These are phyloP conservation scores for Monilinia fructigena DNA, from an alignment of 2,329 filamentous ascomycete genomes.

Conservation along the genomic window DNA sequence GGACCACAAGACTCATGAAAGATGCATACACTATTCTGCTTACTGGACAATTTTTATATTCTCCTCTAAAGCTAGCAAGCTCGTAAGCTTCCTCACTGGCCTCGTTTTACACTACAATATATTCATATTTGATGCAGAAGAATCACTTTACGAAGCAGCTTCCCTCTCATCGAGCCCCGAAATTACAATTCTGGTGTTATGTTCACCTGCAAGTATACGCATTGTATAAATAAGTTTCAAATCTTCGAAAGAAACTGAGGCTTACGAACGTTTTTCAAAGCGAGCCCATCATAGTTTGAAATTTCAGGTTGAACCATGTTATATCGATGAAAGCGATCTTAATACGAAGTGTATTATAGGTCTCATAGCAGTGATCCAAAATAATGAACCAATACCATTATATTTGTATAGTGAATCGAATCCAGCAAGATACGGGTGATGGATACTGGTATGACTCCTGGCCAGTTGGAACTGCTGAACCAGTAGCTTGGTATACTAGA, in stretches of 20 bases:
- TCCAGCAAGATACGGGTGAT: too few relatives aligned
- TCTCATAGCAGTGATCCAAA: too few relatives aligned
- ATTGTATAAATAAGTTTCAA: conserved; percentile 41
- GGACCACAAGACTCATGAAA: too few relatives aligned
- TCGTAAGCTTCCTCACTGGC: conserved; percentile 50
- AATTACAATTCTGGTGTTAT: conserved; percentile 51
- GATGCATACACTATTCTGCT: conserved; percentile 54
- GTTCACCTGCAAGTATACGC: conserved; percentile 49
- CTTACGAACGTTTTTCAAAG: background rate
- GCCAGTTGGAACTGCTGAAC: too few relatives aligned
- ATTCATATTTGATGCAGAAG: conserved; percentile 42
- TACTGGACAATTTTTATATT: conserved; percentile 52
- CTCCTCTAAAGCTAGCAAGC: conserved; percentile 42
- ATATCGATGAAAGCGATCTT: too few relatives aligned
- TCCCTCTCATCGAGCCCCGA: conserved; percentile 48
- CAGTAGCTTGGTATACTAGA: too few relatives aligned
- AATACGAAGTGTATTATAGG: too few relatives aligned
- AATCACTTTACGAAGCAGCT: conserved; percentile 52
- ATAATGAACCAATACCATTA: too few relatives aligned
- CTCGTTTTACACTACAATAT: conserved; percentile 57
- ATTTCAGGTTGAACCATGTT: too few relatives aligned
- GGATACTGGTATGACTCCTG: too few relatives aligned
- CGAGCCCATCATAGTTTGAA: background rate
- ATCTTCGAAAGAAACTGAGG: background rate
- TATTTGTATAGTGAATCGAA: too few relatives aligned